A percentile compares a stretch with the other conserved stretches of the same genome.
Conservation (phyloP, 768 basidiomycete species). For the Xanthoconium stramineum region DNA sequence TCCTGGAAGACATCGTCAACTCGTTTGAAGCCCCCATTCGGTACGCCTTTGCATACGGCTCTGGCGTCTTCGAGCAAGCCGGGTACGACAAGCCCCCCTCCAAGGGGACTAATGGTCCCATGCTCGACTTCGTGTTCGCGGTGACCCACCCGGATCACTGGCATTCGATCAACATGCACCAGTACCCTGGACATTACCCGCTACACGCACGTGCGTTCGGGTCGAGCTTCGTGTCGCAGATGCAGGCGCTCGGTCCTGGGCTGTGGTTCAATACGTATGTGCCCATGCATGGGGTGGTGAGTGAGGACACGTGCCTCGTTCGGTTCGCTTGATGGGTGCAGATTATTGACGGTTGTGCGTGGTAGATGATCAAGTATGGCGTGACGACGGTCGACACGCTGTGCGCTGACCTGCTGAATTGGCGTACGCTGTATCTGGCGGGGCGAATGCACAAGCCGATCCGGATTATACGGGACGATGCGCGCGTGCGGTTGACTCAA, state of each 20-base stretch:
- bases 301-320: slow-evolving; percentile 30
- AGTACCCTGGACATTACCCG: slow-evolving; percentile 89
- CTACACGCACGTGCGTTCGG: slow-evolving; percentile 84
- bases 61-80: slow-evolving; percentile 91
- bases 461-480: slow-evolving; percentile 88
- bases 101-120: slow-evolving; percentile 48
- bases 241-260: slow-evolving; percentile 77
- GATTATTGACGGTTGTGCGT: not conserved
- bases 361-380: slow-evolving; percentile 92
- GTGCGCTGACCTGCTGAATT: slow-evolving; percentile 86
- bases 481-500: slow-evolving; percentile 86
- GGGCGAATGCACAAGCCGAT: slow-evolving; percentile 98
- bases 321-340: too few species aligned
- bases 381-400: slow-evolving; percentile 89
- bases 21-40: slow-evolving; percentile 88
- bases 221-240: slow-evolving; percentile 70
- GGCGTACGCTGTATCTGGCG: slow-evolving; percentile 90
- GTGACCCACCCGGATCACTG: slow-evolving; percentile 92
- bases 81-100: slow-evolving; percentile 51
- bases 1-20: slow-evolving; percentile 75
- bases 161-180: slow-evolving; percentile 93
- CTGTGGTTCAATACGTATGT: slow-evolving; percentile 97
- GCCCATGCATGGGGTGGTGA: slow-evolving; percentile 77
- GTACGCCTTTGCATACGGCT: slow-evolving; percentile 97
- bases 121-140: slow-evolving; percentile 97